These are phyloP conservation scores for Nepenthes gracilis DNA, from an alignment of 148 eudicot genomes.

Conservation along the genomic window DNA sequence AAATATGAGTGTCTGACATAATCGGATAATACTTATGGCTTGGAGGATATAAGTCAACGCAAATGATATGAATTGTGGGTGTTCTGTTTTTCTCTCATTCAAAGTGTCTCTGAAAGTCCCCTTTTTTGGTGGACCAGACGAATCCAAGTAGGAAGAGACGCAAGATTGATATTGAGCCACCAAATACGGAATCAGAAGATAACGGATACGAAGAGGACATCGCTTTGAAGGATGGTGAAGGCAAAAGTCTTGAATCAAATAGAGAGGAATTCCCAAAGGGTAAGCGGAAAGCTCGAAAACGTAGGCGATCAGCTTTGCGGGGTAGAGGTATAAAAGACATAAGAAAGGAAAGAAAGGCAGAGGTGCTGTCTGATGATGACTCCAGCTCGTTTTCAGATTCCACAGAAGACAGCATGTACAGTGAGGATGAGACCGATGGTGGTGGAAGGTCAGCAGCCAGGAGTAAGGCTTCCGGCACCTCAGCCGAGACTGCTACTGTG, in stretches of 20 bases:
- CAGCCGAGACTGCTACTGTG: slow-evolving; percentile 31
- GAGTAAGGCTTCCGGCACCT: slow-evolving; percentile 58
- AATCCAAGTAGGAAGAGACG: slow-evolving; percentile 67
- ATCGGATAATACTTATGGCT: too few relatives aligned
- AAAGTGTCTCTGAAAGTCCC: too few relatives aligned
- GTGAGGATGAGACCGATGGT: slow-evolving; percentile 61
- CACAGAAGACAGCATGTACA: slow-evolving; percentile 46
- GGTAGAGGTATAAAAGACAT: slow-evolving; percentile 56
- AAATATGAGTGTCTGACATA: too few relatives aligned
- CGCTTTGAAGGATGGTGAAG: slow-evolving; percentile 31
- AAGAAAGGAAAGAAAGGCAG: slow-evolving; percentile 45
- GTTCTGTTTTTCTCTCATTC: neutral
- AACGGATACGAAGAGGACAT: slow-evolving; percentile 27
- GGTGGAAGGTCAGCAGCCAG: slow-evolving; percentile 17
- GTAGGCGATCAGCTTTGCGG: slow-evolving; percentile 51
- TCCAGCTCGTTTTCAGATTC: slow-evolving; percentile 46
- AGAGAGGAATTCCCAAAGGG: slow-evolving; percentile 77
- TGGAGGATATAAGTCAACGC: too few relatives aligned
- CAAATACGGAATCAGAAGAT: slow-evolving; percentile 62
- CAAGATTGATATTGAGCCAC: slow-evolving; percentile 59
- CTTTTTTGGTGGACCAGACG: slow-evolving; percentile 32
- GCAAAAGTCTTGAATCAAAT: slow-evolving; percentile 45
- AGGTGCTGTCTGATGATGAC: slow-evolving; percentile 42
- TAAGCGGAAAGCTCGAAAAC: slow-evolving; percentile 68
- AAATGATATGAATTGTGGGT: too few relatives aligned